Base-by-base conservation (phyloP, 108 stramenopile genomes). In the Pseudonitzschia pungens region DNA sequence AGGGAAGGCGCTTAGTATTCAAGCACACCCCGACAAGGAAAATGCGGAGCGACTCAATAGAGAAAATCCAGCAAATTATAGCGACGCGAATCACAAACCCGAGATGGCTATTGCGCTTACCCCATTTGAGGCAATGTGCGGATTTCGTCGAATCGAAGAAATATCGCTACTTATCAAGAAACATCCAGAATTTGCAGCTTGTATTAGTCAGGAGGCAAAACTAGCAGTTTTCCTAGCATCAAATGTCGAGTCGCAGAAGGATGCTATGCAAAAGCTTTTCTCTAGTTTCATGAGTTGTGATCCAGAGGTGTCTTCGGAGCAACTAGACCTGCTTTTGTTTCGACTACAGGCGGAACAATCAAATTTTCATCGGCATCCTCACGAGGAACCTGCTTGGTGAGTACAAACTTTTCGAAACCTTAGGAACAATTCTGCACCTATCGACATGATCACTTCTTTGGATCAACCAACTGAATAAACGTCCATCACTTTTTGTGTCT, bases 81-180 rank as follows among this genome's bases (percentile, higher is more conserved):
- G 91, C 53, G 98, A 99, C 74, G 79, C 89, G 44, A 99, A 99
- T 80, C 99, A 99, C 87, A 99, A 99, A 74, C 99, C 99, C 0
- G 99, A 99, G 84, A 96, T 99, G 96, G 98, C 97, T 57, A 94
- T 98, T 67, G 97, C 98, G 2, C 71, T 99, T 50, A 97, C 95
- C n/a, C 81, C 81, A 62, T 97, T 99, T 67, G 94, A 97, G 76
- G 97, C 93, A 56, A 92, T 98, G 93, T 93, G 93, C 79, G 96
- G 96, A n/a, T 98, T 98, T 72, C 96, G 96, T 44, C 84, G 82
- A 10, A 52, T 96, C n/a, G 80, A 86, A 67, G 93, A 95, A 57
- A 91, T 96, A 72, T 77, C 89, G 10, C 69, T 82, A 16, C 72
- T 86, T 51, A 72, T 96, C 31, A 83, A 89, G 55, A 84, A 87